Evolutionary conservation across 2,329 filamentous ascomycete genomes (phyloP).

Genomic region (Pseudogymnoascus sp.): DNA sequence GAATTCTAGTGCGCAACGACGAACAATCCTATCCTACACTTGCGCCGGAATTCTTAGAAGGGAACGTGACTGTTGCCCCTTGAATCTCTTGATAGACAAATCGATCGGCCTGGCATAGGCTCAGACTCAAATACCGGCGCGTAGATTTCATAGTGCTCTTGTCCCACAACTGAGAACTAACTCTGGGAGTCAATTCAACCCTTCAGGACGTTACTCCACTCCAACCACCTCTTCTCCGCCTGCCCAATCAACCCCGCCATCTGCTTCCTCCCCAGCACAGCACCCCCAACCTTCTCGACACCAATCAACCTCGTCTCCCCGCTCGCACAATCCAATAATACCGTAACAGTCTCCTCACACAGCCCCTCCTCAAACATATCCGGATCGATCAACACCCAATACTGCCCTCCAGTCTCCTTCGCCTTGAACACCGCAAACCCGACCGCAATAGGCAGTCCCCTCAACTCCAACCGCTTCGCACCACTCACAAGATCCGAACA

Average conservation of each 20-base stretch:
- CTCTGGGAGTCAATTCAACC: not conserved
- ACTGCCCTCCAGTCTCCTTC: constrained; percentile 38
- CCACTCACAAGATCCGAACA: constrained; percentile 56
- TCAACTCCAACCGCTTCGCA: constrained; percentile 49
- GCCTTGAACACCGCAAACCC: constrained; percentile 73
- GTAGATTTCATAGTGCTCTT: not conserved
- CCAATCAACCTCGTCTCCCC: constrained; percentile 51
- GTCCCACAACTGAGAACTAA: not conserved
- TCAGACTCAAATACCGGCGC: not conserved
- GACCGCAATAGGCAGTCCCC: constrained; percentile 63
- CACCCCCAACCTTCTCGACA: constrained; percentile 79
- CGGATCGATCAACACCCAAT: constrained; percentile 79
- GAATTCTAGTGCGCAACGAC: not conserved
- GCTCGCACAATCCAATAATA: constrained; percentile 59
- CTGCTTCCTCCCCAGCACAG: constrained; percentile 54
- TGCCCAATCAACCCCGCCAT: constrained; percentile 51
- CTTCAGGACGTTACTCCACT: constrained; percentile 29
- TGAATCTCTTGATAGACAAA: not conserved
- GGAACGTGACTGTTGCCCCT: not conserved
- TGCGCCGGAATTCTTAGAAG: not conserved
- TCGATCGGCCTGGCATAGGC: not conserved
- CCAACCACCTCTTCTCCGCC: constrained; percentile 57
- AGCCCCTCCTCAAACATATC: constrained; percentile 83
- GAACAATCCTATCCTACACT: not conserved
- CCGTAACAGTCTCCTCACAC: constrained; percentile 72